Evolutionary conservation across 148 eudicot species (phyloP).

Genomic region (Dianthus caryophyllus): DNA sequence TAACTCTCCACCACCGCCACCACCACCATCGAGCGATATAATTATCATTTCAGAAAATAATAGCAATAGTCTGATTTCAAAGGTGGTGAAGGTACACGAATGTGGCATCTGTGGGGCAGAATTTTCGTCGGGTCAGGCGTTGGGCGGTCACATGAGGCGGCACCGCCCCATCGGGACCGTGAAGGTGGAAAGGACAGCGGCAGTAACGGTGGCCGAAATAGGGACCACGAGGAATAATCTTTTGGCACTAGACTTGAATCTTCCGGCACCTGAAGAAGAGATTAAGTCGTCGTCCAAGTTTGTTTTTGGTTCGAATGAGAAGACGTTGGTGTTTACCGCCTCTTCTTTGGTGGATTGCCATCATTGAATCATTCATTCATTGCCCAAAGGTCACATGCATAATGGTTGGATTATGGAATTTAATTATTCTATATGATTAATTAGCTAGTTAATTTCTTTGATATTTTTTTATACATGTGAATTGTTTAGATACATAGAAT

Average conservation of each 20-base stretch:
- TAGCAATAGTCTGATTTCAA: no score
- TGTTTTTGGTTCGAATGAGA: slow-evolving; percentile 41
- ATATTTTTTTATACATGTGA: slow-evolving; percentile 26
- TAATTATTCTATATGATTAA: not conserved
- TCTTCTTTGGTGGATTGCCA: slow-evolving; percentile 67
- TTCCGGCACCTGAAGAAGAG: slow-evolving; percentile 56
- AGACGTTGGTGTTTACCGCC: slow-evolving; percentile 53
- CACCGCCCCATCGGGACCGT: slow-evolving; percentile 38
- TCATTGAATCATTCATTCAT: slow-evolving; percentile 22
- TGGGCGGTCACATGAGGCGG: slow-evolving; percentile 66
- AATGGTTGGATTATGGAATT: not conserved
- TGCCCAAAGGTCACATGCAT: not conserved
- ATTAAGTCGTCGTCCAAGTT: slow-evolving; percentile 30
- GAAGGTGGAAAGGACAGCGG: not conserved
- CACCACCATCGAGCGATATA: not conserved
- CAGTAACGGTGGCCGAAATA: no score
- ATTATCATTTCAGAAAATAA: slow-evolving; percentile 11
- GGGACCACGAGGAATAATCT: slow-evolving; percentile 14
- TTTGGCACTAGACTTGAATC: slow-evolving; percentile 56
- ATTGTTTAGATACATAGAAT: slow-evolving; percentile 23
- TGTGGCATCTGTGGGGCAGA: slow-evolving; percentile 52
- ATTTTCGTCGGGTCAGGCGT: slow-evolving; percentile 51
- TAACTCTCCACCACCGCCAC: not conserved
- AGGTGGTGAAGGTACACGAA: slow-evolving; percentile 48
- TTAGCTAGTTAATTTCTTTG: not conserved